phyloP scores from a whole-genome alignment of 2,329 filamentous ascomycete genomes.

The Aspergillus piperis region DNA sequence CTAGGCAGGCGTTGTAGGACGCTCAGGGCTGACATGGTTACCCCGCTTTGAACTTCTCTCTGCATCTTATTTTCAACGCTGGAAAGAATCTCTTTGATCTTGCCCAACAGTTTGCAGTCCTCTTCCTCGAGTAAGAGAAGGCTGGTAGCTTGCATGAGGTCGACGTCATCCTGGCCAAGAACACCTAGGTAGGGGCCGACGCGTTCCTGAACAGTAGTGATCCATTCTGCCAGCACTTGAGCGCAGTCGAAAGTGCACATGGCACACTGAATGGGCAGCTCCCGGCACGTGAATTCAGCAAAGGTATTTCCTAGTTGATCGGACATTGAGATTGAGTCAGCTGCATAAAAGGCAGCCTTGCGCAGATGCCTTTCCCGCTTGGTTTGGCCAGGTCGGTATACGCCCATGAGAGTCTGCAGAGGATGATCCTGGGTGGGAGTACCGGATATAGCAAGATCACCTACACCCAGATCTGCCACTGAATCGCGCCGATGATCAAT shows the following conservation, averaged over 20 bases:
- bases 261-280: slow-evolving; percentile 85
- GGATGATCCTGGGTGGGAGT: slow-evolving; percentile 39
- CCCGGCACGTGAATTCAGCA: slow-evolving; percentile 77
- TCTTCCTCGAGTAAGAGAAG: slow-evolving; percentile 92
- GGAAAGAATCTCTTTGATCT: slow-evolving; percentile 76
- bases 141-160: slow-evolving; percentile 76
- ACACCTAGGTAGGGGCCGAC: slow-evolving; percentile 88
- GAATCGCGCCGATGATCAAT: slow-evolving; percentile 35
- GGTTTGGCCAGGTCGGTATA: slow-evolving; percentile 49
- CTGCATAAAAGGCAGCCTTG: slow-evolving; percentile 93
- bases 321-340: slow-evolving; percentile 85
- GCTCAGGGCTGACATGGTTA: slow-evolving; percentile 53
- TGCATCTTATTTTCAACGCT: slow-evolving; percentile 80
- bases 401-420: slow-evolving; percentile 30
- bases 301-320: slow-evolving; percentile 84
- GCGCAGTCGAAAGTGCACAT: slow-evolving; percentile 93
- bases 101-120: slow-evolving; percentile 79
- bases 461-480: slow-evolving; percentile 38
- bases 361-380: slow-evolving; percentile 84
- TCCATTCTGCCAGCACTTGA: slow-evolving; percentile 92
- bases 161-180: slow-evolving; percentile 78
- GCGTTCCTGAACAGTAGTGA: slow-evolving; percentile 87
- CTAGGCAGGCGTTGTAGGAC: slow-evolving; percentile 57
- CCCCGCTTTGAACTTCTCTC: slow-evolving; percentile 57
- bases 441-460: slow-evolving; percentile 39